Evolutionary conservation across 2,329 filamentous ascomycete genomes (phyloP).

Genomic region (Aspergillus niger): DNA sequence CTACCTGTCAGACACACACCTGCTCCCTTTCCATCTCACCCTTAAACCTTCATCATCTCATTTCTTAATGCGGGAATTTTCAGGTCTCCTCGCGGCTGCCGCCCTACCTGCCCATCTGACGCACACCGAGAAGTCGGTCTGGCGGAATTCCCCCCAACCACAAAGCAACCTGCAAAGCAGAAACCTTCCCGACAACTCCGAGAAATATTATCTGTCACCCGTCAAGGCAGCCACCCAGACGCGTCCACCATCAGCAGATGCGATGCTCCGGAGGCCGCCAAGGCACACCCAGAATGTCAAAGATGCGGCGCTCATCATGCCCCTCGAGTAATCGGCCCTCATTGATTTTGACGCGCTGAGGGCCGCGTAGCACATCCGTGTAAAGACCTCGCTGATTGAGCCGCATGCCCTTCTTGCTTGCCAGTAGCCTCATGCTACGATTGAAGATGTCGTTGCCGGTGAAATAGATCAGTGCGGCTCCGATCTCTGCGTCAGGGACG

Average conservation of each 20-base stretch:
- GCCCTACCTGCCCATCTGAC: constrained; percentile 7
- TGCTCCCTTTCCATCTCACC: background rate
- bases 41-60: background rate
- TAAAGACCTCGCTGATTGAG: constrained; percentile 84
- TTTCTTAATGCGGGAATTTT: constrained; percentile 1
- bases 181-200: constrained; percentile 1
- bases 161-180: constrained; percentile 4
- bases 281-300: constrained; percentile 22
- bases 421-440: constrained; percentile 76
- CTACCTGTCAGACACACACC: background rate
- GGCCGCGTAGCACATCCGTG: constrained; percentile 55
- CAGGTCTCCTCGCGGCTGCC: constrained; percentile 3
- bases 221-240: background rate
- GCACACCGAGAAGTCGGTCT: constrained; percentile 21
- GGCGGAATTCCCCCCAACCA: background rate
- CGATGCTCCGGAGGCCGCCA: constrained; percentile 78
- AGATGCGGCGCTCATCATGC: constrained; percentile 23
- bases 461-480: constrained; percentile 89
- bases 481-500: constrained; percentile 76
- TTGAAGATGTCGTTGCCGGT: constrained; percentile 97
- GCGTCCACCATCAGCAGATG: constrained; percentile 60
- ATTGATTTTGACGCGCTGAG: constrained; percentile 19
- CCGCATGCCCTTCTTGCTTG: constrained; percentile 77
- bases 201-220: constrained; percentile 18
- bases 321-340: constrained; percentile 22